These are phyloP conservation scores for Pezicula rhizophila DNA, from an alignment of 2,329 filamentous ascomycete species.

Conservation along the genomic window DNA sequence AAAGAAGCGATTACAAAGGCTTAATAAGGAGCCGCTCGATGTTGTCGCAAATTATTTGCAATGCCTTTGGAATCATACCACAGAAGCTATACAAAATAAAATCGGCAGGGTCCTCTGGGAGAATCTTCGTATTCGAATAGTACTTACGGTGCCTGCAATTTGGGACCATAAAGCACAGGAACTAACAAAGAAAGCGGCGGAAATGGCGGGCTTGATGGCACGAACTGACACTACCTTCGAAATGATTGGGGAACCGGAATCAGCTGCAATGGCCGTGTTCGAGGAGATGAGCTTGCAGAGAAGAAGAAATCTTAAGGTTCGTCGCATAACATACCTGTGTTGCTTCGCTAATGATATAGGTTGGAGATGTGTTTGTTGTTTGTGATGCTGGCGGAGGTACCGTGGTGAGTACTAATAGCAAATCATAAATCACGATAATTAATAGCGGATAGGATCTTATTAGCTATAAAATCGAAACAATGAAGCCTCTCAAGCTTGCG, in stretches of 20 bases:
- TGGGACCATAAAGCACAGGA: slow-evolving; percentile 27
- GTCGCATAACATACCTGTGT: background rate
- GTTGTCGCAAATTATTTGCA: background rate
- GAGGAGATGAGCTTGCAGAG: background rate
- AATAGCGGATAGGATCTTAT: slow-evolving; percentile 3
- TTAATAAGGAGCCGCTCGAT: background rate
- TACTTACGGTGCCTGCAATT: background rate
- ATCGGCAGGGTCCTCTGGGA: background rate
- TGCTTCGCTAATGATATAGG: background rate
- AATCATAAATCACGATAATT: background rate
- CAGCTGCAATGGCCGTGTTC: slow-evolving; percentile 5
- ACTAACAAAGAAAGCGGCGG: slow-evolving; percentile 41
- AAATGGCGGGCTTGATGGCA: slow-evolving; percentile 29
- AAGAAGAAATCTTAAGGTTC: background rate
- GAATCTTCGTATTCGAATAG: background rate
- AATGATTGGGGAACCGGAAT: slow-evolving; percentile 4
- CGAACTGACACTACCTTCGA: background rate
- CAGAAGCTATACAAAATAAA: background rate
- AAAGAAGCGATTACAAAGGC: background rate
- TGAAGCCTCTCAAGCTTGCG: slow-evolving; percentile 3
- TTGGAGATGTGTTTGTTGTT: slow-evolving; percentile 41
- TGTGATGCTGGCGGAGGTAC: slow-evolving; percentile 51
- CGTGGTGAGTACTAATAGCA: background rate
- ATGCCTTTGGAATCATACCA: background rate
- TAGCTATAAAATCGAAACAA: slow-evolving; percentile 4